Base-by-base conservation (phyloP, 257 asterid genomes). In the Fraxinus pennsylvanica region DNA sequence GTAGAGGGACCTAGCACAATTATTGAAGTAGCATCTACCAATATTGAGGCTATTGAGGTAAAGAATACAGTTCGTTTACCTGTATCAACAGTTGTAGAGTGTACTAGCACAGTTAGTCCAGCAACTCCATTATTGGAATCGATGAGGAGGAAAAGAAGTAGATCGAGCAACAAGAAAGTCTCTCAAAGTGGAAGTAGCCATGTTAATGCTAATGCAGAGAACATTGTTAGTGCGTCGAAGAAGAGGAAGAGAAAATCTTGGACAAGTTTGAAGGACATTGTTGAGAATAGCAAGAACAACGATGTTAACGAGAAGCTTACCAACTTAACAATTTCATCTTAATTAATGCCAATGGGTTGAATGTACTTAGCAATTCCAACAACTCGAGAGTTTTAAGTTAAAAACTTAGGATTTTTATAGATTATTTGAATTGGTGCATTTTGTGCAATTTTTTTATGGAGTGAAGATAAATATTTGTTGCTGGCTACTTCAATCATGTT, bases 251-350 rank as follows among this genome's bases (percentile, higher is more conserved):
- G 82, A 57, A 88, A 82, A 43, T 38, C 90, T 3, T 94, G 98
- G 97, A 89, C 92, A 22, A 87, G 91, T 83, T 76, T 94, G 83
- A 90, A 91, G 91, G 92, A 91, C 77, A 91, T 92, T 69, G 90
- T 86, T 5, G 81, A 88, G 84, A 82, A 86, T 61, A 61, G 75
- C 71, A 90, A 79, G 70, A 82, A 73, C 72, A 41, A 9, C 47
- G 90, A 79, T 43, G 65, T 10, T 27, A 76, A 73, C 76, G 43
- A 68, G 36, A 86, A 81, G 83, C 74, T 87, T 9, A 22, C 82
- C 25, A 86, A 77, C 73, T 36, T 87, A 61, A 73, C 86, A 35
- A 67, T 90, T 67, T 94, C 96, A 54, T 91, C 89, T 73, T 35
- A 14, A 3, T 80, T 50, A 75, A 88, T 1, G 14, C 47, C 47